Evolutionary conservation across 805 yeast genomes (phyloP).

Genomic region (Pichia sporocuriosa): DNA sequence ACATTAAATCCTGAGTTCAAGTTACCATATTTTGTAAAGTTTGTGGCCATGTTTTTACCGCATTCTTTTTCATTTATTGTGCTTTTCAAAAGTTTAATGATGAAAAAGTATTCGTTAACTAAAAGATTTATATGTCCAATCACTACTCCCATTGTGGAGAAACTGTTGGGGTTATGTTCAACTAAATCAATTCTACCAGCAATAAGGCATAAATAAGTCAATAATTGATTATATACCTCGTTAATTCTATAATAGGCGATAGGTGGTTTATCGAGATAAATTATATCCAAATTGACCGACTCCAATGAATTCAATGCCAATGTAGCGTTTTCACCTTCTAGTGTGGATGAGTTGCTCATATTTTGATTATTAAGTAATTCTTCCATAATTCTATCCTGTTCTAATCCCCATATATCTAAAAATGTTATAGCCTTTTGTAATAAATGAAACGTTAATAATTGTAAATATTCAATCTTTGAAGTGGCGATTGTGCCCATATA

Average conservation of each 20-base stretch:
- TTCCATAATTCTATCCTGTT: conserved; percentile 39
- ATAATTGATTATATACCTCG: conserved; percentile 55
- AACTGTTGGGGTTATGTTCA: conserved; percentile 65
- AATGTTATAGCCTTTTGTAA: conserved; percentile 57
- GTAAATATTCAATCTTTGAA: conserved; percentile 54
- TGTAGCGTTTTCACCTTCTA: background rate
- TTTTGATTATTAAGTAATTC: background rate
- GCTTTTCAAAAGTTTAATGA: conserved; percentile 18
- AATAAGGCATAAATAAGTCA: conserved; percentile 56
- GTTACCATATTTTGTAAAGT: conserved; percentile 6
- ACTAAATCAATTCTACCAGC: conserved; percentile 74
- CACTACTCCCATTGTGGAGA: conserved; percentile 57
- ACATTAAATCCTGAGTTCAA: conserved; percentile 25
- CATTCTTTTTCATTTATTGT: conserved; percentile 8
- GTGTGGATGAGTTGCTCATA: background rate
- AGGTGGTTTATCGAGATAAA: conserved; percentile 49
- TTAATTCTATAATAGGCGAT: conserved; percentile 54
- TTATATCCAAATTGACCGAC: conserved; percentile 27
- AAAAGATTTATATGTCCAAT: conserved; percentile 63
- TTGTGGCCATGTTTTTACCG: background rate
- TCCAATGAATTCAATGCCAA: conserved; percentile 1
- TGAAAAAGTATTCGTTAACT: conserved; percentile 46
- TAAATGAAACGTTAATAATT: conserved; percentile 60
- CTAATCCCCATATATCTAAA: conserved; percentile 65
- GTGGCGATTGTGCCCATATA: conserved; percentile 57